Base-by-base conservation (phyloP, 225 moss, liverwort and hornwort species). In the Polytrichum commune region DNA sequence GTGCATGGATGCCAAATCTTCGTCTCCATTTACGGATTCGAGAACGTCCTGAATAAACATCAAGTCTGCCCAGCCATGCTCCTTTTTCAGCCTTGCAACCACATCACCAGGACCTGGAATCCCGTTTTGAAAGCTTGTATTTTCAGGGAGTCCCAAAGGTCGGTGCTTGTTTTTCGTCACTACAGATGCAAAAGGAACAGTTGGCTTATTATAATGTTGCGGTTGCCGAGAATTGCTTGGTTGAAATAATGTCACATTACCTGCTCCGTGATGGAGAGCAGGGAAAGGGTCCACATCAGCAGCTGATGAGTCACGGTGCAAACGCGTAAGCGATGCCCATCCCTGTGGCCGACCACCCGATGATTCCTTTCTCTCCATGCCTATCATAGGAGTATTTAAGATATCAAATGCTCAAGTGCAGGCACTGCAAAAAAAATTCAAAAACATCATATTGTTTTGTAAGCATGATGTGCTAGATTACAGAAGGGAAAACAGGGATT, bases 301-400 rank as follows among this genome's bases (percentile, higher is more conserved):
- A 29, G 65, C 29, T 1, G 29, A 54, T 0, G 74, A 0, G 8
- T 24, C 26, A 3, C 27, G 7, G 38, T 69, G 84, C n/a, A 73
- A 60, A 65, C 86, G 84, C 25, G 86, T 84, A 6, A 89, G 64
- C 35, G 77, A 73, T 70, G 86, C 73, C 89, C 89, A 86, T 8
- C 89, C 89, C 19, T 74, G 77, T 2, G 86, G 89, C 77, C 62
- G 68, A 16, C 13, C 46, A 46, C 46, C 13, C 3, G 4, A 16
- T 13, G 4, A 46, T 46, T 46, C 16, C 46, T 16, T 46, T 16
- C 46, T 13, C 13, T 46, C 46, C 46, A 46, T 46, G 46, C 46
- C 46, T 46, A 16, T 46, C 16, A 13, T 8, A 32, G 32, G 38
- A 38, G 38, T 38, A 38, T 38, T 33, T 38, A 2, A 10, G 46